Base-by-base conservation (phyloP, 2,329 filamentous ascomycete genomes). In the Grosmannia huntii region DNA sequence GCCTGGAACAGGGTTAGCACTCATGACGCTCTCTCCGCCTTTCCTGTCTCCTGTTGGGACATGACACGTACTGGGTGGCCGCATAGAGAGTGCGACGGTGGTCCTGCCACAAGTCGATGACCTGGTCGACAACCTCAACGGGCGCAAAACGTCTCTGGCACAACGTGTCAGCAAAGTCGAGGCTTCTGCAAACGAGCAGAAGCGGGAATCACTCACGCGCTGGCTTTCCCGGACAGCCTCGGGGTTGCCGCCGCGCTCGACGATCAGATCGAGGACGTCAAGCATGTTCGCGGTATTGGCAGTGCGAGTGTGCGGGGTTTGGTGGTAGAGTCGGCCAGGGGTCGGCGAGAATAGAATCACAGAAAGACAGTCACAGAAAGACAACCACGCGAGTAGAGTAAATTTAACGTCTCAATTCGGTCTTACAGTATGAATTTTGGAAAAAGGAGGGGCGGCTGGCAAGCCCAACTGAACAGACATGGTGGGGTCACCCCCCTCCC, bases 191-290 rank as follows among this genome's bases (percentile, higher is more conserved):
- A 31, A 23, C 16, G 4, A 4, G 31, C 49, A 23, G 9, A 9
- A 11, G 19, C 7, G 11, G 21, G 21, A 25, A 4, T 14, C 27
- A 50, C 53, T 41, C 38, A 64, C 63, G 65, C 87, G 83, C 74
- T 99, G 94, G 63, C 87, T 94, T 72, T 96, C 90, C 71, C 88
- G 87, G 73, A 99, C 94, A 75, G 85, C 86, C 69, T 95, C 87
- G 19, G 90, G 89, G 74, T 97, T 84, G 66, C 94, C 94, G 64
- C 92, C 94, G 66, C 90, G 87, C 73, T 96, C 90, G 69, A 81
- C 74, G 68, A 92, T 86, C 70, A 92, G 90, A 69, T 91, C 87
- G 65, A 81, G 78, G 58, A 90, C 78, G 75, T 91, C 88, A 23
- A 64, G 62, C 62, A 64, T 63, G 36, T 54, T 63, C 55, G 55